Percentiles rank a stretch among this genome's conserved stretches.
Evolutionary conservation across 2,329 filamentous ascomycete species (phyloP).

Genomic region (Beauveria sp.): DNA sequence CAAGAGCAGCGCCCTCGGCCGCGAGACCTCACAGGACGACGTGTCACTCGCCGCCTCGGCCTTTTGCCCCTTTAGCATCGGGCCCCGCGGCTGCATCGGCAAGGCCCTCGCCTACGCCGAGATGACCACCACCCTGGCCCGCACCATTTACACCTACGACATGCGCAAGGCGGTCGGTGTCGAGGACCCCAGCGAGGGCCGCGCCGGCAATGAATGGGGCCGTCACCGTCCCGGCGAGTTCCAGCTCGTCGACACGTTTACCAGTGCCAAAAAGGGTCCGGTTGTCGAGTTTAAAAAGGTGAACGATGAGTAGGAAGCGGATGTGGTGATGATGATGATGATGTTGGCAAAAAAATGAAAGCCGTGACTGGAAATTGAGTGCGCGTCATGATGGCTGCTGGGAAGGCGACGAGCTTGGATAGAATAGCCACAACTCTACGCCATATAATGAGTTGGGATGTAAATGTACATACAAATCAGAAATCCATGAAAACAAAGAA

Average conservation of each 20-base stretch:
- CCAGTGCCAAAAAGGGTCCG: slow-evolving; percentile 63
- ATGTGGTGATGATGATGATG: not conserved
- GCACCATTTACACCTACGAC: slow-evolving; percentile 55
- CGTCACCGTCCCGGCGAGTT: slow-evolving; percentile 53
- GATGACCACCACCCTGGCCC: slow-evolving; percentile 55
- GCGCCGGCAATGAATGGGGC: slow-evolving; percentile 41
- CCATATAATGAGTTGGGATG: not conserved
- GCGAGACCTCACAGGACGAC: slow-evolving; percentile 40
- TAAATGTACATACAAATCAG: not conserved
- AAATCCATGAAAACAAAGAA: not conserved
- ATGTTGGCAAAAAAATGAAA: not conserved
- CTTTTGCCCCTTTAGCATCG: slow-evolving; percentile 68
- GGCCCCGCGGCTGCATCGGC: slow-evolving; percentile 64
- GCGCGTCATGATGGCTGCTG: not conserved
- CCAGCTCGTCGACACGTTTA: slow-evolving; percentile 66
- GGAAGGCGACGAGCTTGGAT: not conserved
- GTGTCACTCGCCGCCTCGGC: slow-evolving; percentile 53
- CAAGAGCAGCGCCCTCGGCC: slow-evolving; percentile 27
- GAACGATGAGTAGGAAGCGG: slow-evolving; percentile 13
- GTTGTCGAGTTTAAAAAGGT: slow-evolving; percentile 52
- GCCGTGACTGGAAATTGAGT: not conserved
- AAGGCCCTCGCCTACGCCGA: slow-evolving; percentile 63
- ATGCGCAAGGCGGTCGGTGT: slow-evolving; percentile 43
- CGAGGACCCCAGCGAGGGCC: slow-evolving; percentile 45
- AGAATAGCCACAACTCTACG: not conserved